Conservation (phyloP, 306 rosid species). For the Vicia villosa region DNA sequence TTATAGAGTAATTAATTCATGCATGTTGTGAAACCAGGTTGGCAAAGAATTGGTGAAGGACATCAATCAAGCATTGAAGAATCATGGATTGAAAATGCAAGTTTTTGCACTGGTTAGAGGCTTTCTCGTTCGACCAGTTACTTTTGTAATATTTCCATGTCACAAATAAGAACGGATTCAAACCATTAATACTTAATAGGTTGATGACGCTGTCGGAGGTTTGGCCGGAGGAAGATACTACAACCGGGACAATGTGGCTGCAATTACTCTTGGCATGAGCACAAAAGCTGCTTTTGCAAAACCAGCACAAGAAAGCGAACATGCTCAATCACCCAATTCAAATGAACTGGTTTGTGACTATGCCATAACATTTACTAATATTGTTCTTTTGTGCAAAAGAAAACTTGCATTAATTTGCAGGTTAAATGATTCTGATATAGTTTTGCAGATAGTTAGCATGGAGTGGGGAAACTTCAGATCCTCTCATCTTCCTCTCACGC, state of each 20-base stretch:
- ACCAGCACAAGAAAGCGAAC: conserved; percentile 43
- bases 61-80: conserved; percentile 52
- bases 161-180: conserved; percentile 7
- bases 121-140: neutral
- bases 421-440: conserved; percentile 30
- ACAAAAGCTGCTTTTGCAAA: conserved; percentile 74
- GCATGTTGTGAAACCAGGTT: conserved; percentile 38
- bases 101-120: conserved; percentile 54
- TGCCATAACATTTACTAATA: neutral
- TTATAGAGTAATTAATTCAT: no score
- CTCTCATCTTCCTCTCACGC: conserved; percentile 58
- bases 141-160: conserved; percentile 4
- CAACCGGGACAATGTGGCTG: conserved; percentile 58
- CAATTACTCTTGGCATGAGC: conserved; percentile 59
- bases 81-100: conserved; percentile 53
- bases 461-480: conserved; percentile 68
- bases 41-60: conserved; percentile 51
- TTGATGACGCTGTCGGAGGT: conserved; percentile 68
- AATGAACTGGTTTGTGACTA: conserved; percentile 53
- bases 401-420: neutral
- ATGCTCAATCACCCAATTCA: conserved; percentile 47
- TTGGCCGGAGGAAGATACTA: conserved; percentile 81
- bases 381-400: neutral
- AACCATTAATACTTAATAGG: conserved; percentile 45
- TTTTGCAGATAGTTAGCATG: conserved; percentile 62